Evolutionary conservation across 805 yeast species (phyloP).

Genomic region (Yarrowia divulgata): DNA sequence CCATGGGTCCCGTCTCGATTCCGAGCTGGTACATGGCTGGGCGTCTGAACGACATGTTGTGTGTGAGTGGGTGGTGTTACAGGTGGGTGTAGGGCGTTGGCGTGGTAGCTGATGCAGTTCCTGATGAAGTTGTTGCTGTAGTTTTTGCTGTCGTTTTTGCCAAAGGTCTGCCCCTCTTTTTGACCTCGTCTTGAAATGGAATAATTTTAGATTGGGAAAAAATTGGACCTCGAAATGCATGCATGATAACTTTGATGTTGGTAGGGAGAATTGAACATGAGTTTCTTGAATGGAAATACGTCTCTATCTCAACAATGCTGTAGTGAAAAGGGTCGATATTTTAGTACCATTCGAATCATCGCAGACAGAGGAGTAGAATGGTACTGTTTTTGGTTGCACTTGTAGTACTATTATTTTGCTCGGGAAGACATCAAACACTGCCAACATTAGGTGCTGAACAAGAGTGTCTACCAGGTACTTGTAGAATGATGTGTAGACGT

Average conservation of each 20-base stretch:
- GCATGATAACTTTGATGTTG: conserved; percentile 29
- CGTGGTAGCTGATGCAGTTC: not conserved
- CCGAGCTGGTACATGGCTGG: conserved; percentile 45
- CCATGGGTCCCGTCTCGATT: conserved; percentile 39
- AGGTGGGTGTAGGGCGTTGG: too few relatives aligned
- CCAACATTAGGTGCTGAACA: too few relatives aligned
- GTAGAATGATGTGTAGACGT: too few relatives aligned
- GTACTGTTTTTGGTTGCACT: too few relatives aligned
- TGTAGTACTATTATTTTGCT: too few relatives aligned
- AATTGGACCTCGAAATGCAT: conserved; percentile 10
- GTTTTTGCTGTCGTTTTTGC: not conserved
- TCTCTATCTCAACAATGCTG: too few relatives aligned
- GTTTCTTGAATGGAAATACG: too few relatives aligned
- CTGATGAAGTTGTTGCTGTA: not conserved
- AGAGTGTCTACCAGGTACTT: too few relatives aligned
- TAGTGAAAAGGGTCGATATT: too few relatives aligned
- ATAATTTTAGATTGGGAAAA: conserved; percentile 31
- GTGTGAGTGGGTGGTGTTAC: not conserved
- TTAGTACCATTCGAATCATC: too few relatives aligned
- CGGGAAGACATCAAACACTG: too few relatives aligned
- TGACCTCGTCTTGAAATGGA: not conserved
- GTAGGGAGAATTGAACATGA: not conserved
- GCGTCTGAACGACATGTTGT: conserved; percentile 43
- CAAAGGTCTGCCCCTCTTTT: not conserved
- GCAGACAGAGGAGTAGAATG: too few relatives aligned